Percentiles rank a stretch among this genome's conserved stretches.
These are phyloP conservation scores for Pestalotiopsis sp. DNA, from an alignment of 2,329 filamentous ascomycete species.

Conservation along the genomic window DNA sequence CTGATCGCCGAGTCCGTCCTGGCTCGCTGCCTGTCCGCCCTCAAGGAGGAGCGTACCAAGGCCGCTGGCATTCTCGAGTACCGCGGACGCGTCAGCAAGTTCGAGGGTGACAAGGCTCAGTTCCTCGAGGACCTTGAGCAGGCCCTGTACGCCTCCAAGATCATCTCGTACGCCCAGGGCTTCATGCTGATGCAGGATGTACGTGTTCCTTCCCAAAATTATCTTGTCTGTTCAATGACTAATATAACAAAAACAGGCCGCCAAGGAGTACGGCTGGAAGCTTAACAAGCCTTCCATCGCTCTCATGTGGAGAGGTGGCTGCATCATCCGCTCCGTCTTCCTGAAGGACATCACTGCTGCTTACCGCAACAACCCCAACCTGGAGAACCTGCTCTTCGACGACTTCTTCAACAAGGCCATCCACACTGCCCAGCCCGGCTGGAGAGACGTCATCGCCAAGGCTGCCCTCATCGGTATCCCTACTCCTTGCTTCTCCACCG, in stretches of 20 bases:
- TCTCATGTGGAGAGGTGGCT: conserved; percentile 99
- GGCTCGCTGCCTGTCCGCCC: conserved; percentile 86
- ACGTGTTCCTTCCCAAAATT: conserved; percentile 37
- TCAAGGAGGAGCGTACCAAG: conserved; percentile 90
- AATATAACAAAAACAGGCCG: conserved; percentile 61
- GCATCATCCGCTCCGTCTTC: conserved; percentile 99
- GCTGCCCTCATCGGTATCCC: conserved; percentile 93
- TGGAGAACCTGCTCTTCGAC: conserved; percentile 98
- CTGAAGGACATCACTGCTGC: conserved; percentile 98
- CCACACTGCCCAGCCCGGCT: conserved; percentile 90
- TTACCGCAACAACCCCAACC: conserved; percentile 90
- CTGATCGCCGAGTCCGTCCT: conserved; percentile 97
- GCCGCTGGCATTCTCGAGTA: conserved; percentile 78
- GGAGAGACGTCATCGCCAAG: conserved; percentile 91
- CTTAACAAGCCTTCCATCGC: conserved; percentile 99
- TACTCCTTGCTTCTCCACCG: conserved; percentile 94
- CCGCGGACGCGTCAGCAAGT: conserved; percentile 74
- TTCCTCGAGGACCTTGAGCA: conserved; percentile 98
- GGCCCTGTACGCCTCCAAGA: conserved; percentile 98
- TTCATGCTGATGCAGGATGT: conserved; percentile 99
- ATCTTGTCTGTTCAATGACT: conserved; percentile 11
- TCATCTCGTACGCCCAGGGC: conserved; percentile 98
- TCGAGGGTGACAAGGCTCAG: conserved; percentile 87
- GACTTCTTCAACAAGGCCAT: conserved; percentile 99
- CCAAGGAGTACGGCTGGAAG: conserved; percentile 96